These are phyloP conservation scores for Pyrenophora seminiperda DNA, from an alignment of 2,329 filamentous ascomycete genomes.

Conservation along the genomic window DNA sequence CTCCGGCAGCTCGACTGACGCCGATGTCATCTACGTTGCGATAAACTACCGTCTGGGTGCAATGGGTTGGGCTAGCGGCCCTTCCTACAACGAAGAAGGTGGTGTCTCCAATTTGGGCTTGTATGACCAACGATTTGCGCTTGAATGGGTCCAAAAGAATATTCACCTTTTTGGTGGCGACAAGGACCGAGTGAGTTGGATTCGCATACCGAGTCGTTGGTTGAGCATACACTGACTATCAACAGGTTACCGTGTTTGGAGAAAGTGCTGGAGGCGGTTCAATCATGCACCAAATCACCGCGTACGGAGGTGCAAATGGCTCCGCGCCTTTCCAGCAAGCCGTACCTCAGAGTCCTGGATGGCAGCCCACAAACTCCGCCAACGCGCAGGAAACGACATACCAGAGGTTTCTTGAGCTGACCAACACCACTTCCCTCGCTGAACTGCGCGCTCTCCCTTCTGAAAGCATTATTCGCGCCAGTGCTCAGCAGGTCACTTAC, in stretches of 20 bases:
- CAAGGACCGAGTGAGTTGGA: slow-evolving; percentile 34
- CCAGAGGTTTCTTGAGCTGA: slow-evolving; percentile 37
- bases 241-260: slow-evolving; percentile 41
- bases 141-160: slow-evolving; percentile 49
- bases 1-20: slow-evolving; percentile 47
- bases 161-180: slow-evolving; percentile 50
- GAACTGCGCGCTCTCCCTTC: slow-evolving; percentile 41
- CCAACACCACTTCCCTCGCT: slow-evolving; percentile 41
- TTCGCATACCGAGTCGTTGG: not conserved
- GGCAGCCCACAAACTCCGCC: slow-evolving; percentile 35
- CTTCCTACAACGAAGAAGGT: slow-evolving; percentile 42
- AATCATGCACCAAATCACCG: slow-evolving; percentile 50
- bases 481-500: slow-evolving; percentile 36
- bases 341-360: slow-evolving; percentile 50
- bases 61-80: slow-evolving; percentile 44
- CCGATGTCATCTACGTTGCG: slow-evolving; percentile 53
- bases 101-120: slow-evolving; percentile 44
- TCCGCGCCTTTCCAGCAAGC: slow-evolving; percentile 47
- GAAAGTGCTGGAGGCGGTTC: slow-evolving; percentile 47
- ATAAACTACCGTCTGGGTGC: slow-evolving; percentile 56
- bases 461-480: slow-evolving; percentile 44
- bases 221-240: not conserved
- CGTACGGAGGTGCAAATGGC: slow-evolving; percentile 49
- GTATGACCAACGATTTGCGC: slow-evolving; percentile 48
- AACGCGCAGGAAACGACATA: slow-evolving; percentile 39